These are phyloP conservation scores for Coccomyxa sp. DNA, from an alignment of 139 green algal genomes.

Conservation along the genomic window DNA sequence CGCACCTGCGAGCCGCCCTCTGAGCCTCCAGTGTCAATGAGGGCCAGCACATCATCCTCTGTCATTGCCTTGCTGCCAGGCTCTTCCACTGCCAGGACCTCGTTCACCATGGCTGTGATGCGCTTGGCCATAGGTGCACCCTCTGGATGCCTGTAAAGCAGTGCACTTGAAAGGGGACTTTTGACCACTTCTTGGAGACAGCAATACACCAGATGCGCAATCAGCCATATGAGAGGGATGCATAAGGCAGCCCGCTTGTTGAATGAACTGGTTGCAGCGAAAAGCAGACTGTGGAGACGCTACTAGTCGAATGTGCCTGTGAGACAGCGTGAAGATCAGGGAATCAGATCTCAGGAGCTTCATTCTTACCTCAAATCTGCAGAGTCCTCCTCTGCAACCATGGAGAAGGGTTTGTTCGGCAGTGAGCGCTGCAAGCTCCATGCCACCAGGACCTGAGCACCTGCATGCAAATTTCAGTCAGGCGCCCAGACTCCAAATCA, in stretches of 20 bases:
- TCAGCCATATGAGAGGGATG: neutral
- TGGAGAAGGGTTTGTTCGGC: constrained; percentile 48
- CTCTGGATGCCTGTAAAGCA: neutral
- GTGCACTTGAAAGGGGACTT: too few species aligned
- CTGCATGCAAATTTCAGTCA: constrained; percentile 28
- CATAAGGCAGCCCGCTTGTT: too few species aligned
- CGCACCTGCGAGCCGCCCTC: constrained; percentile 47
- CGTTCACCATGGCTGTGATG: neutral
- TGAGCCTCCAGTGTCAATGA: constrained; percentile 71
- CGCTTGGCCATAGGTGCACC: too few species aligned
- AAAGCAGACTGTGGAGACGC: too few species aligned
- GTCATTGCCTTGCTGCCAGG: constrained; percentile 55
- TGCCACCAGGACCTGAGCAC: constrained; percentile 84
- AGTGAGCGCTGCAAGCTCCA: constrained; percentile 68
- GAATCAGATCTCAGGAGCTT: too few species aligned
- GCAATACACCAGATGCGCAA: neutral
- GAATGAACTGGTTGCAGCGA: too few species aligned
- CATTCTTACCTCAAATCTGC: constrained; percentile 46
- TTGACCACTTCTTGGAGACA: too few species aligned
- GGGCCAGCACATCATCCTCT: constrained; percentile 39
- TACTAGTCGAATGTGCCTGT: too few species aligned
- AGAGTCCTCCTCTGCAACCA: constrained; percentile 92
- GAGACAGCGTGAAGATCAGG: too few species aligned
- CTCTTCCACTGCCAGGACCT: constrained; percentile 38
- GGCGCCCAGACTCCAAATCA: neutral